Evolutionary conservation across 768 basidiomycete genomes (phyloP).

Genomic region (Dacryopinax primogenitus): DNA sequence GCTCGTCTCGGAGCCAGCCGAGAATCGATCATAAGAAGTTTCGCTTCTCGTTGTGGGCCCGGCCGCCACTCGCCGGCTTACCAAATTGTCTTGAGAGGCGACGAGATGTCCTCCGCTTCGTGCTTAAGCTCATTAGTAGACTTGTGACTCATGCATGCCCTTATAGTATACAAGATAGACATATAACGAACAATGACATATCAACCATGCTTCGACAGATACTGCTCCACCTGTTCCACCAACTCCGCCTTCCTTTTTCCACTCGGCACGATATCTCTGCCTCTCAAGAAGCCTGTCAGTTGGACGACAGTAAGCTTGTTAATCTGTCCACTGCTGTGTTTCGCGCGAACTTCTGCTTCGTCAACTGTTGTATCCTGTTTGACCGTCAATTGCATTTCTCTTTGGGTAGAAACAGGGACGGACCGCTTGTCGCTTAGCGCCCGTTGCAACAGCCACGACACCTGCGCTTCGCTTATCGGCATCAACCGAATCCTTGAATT

Average conservation of each 20-base stretch:
- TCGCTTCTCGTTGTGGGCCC: too few species aligned
- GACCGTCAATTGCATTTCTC: not conserved
- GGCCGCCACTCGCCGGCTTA: too few species aligned
- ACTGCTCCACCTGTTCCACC: constrained; percentile 50
- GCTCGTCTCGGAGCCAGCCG: too few species aligned
- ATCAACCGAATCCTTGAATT: constrained; percentile 56
- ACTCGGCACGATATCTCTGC: constrained; percentile 40
- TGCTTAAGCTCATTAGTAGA: too few species aligned
- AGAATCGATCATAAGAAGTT: too few species aligned
- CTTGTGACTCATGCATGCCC: too few species aligned
- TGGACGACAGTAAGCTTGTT: constrained; percentile 69
- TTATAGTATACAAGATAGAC: too few species aligned
- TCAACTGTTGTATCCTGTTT: constrained; percentile 48
- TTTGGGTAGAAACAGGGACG: constrained; percentile 23
- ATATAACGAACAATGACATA: too few species aligned
- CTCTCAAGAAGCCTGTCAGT: constrained; percentile 68
- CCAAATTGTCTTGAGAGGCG: too few species aligned
- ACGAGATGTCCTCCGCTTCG: too few species aligned
- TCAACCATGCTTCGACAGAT: constrained; percentile 35
- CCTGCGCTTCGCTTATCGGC: constrained; percentile 54
- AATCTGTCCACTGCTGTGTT: constrained; percentile 45
- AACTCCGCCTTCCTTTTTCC: constrained; percentile 66
- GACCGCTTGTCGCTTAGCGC: constrained; percentile 63
- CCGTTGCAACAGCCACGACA: constrained; percentile 29
- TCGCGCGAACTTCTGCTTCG: constrained; percentile 61